phyloP scores from a whole-genome alignment of 352 stramenopile species.

The Plasmopara halstedii region DNA sequence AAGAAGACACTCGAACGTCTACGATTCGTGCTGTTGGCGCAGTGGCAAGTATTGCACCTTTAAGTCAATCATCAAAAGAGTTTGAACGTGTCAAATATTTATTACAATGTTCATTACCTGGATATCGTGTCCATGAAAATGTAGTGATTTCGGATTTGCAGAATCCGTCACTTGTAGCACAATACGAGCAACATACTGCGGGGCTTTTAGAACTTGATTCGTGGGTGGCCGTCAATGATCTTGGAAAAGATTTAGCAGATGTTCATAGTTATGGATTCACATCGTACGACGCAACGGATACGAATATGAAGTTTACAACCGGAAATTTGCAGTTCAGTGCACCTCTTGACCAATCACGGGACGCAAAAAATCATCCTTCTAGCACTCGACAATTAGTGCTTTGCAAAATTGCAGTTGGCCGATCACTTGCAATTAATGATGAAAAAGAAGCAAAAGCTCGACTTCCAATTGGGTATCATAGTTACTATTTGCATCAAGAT shows the following conservation, averaged over 20 bases:
- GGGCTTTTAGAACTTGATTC: slow-evolving; percentile 66
- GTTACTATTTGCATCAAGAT: slow-evolving; percentile 47
- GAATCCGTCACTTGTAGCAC: slow-evolving; percentile 40
- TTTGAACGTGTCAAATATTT: slow-evolving; percentile 61
- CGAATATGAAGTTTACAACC: slow-evolving; percentile 60
- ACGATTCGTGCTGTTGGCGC: slow-evolving; percentile 28
- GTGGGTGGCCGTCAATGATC: slow-evolving; percentile 62
- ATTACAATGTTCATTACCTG: slow-evolving; percentile 51
- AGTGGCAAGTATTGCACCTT: slow-evolving; percentile 39
- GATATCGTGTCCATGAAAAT: slow-evolving; percentile 43
- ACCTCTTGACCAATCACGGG: slow-evolving; percentile 6
- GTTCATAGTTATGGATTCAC: slow-evolving; percentile 49
- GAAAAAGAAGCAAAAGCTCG: slow-evolving; percentile 35
- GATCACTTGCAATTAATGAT: slow-evolving; percentile 37
- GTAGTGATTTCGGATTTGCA: slow-evolving; percentile 69
- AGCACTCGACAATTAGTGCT: slow-evolving; percentile 53
- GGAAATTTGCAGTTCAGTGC: slow-evolving; percentile 41
- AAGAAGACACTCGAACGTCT: slow-evolving; percentile 8
- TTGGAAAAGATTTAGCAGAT: slow-evolving; percentile 49
- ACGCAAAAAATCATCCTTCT: slow-evolving; percentile 13
- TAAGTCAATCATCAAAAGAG: slow-evolving; percentile 40
- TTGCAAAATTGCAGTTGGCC: slow-evolving; percentile 65
- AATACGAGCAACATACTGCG: slow-evolving; percentile 44
- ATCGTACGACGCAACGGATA: slow-evolving; percentile 31
- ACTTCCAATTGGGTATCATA: slow-evolving; percentile 63